A percentile compares a stretch with the other conserved stretches of the same genome.
phyloP scores from a whole-genome alignment of 805 yeast species.

The Suhomyces vadensis region DNA sequence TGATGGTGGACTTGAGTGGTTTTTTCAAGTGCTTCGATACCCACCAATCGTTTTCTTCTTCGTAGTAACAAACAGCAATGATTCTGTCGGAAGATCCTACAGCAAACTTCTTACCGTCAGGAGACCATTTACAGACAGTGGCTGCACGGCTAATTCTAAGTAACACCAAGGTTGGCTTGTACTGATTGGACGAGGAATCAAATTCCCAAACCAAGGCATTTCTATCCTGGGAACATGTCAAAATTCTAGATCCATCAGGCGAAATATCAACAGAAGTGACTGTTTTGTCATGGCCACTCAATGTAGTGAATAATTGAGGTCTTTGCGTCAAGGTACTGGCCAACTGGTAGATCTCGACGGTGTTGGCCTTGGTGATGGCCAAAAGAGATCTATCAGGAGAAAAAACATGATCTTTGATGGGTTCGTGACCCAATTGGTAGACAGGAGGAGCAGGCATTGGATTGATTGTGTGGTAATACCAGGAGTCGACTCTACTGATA shows the following conservation, averaged over 20 bases:
- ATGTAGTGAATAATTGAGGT: slow-evolving; percentile 64
- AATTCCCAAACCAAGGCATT: slow-evolving; percentile 94
- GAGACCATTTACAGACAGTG: slow-evolving; percentile 92
- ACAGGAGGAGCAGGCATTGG: slow-evolving; percentile 35
- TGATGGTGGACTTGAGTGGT: slow-evolving; percentile 86
- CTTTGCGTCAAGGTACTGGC: slow-evolving; percentile 35
- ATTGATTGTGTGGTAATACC: too few relatives aligned
- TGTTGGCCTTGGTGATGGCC: slow-evolving; percentile 80
- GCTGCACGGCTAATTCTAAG: slow-evolving; percentile 95
- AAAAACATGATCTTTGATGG: slow-evolving; percentile 91
- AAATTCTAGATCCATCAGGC: slow-evolving; percentile 74
- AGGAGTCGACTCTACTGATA: slow-evolving; percentile 30
- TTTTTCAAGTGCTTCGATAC: slow-evolving; percentile 95
- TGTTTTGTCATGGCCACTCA: slow-evolving; percentile 86
- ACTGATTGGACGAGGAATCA: slow-evolving; percentile 56
- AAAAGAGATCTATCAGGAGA: slow-evolving; percentile 61
- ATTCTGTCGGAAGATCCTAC: slow-evolving; percentile 95
- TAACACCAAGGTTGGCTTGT: slow-evolving; percentile 87
- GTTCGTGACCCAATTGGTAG: slow-evolving; percentile 74
- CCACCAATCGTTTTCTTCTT: slow-evolving; percentile 99
- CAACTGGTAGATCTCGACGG: slow-evolving; percentile 72
- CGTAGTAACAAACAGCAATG: slow-evolving; percentile 94
- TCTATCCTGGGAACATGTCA: slow-evolving; percentile 97
- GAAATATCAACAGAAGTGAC: slow-evolving; percentile 95
- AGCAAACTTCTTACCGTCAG: slow-evolving; percentile 92